These are phyloP conservation scores for Oleoguttula mirabilis DNA, from an alignment of 495 filamentous ascomycete species.

Conservation along the genomic window DNA sequence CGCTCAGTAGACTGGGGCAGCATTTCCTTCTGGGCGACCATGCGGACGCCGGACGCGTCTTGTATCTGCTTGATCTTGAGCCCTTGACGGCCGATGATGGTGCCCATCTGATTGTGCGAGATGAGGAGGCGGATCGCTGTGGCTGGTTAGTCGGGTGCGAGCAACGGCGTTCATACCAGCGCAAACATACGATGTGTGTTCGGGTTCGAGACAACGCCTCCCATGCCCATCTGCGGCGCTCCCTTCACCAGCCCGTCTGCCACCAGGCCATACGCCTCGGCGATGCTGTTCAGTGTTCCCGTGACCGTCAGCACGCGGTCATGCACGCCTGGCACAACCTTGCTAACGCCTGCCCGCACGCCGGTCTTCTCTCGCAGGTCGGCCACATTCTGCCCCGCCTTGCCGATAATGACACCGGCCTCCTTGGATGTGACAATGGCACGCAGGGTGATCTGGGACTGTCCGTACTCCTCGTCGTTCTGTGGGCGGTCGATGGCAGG, in stretches of 20 bases:
- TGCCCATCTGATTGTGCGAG: slow-evolving; percentile 99
- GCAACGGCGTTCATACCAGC: not conserved
- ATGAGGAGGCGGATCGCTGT: slow-evolving; percentile 92
- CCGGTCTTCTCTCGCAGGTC: slow-evolving; percentile 94
- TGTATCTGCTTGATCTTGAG: slow-evolving; percentile 99
- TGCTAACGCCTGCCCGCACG: slow-evolving; percentile 94
- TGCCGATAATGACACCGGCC: slow-evolving; percentile 96
- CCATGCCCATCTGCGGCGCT: slow-evolving; percentile 90
- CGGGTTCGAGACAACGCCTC: slow-evolving; percentile 66
- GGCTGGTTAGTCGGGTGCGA: slow-evolving; percentile 26
- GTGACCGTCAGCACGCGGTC: slow-evolving; percentile 94
- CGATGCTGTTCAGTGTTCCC: slow-evolving; percentile 70
- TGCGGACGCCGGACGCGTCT: slow-evolving; percentile 89
- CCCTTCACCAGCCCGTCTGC: slow-evolving; percentile 83
- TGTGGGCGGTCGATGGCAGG: slow-evolving; percentile 27
- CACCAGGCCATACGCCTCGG: slow-evolving; percentile 85
- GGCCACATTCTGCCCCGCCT: slow-evolving; percentile 95
- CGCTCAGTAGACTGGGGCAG: slow-evolving; percentile 98
- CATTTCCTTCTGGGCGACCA: slow-evolving; percentile 99
- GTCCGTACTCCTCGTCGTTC: slow-evolving; percentile 92
- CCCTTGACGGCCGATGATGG: slow-evolving; percentile 91
- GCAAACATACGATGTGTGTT: slow-evolving; percentile 81
- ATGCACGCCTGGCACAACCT: slow-evolving; percentile 93
- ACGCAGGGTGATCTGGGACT: slow-evolving; percentile 79
- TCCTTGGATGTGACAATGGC: slow-evolving; percentile 96